Evolutionary conservation across 2,329 filamentous ascomycete species (phyloP), one percentile per base, ranked within the genome.

Genomic region (Aspergillus brasiliensis): DNA sequence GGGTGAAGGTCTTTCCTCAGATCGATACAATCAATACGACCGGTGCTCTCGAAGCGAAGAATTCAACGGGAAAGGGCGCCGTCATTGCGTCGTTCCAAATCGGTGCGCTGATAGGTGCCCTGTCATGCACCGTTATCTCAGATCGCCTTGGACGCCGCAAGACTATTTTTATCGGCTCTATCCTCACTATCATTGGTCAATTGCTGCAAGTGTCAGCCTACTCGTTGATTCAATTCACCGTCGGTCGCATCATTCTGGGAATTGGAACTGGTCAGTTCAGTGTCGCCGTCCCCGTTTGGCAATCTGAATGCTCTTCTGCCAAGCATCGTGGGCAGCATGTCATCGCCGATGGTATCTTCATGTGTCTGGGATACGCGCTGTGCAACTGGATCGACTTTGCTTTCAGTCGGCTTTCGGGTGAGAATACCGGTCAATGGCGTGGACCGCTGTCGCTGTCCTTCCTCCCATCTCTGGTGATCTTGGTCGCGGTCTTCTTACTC

Each of bases 361-460:
- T 81, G 58, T 76, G 73, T 37, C 77, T 67, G 15, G 67, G 67
- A 2, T 68, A 65, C 42, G 51, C 60, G 1, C 62, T 69, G 13
- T 65, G 63, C 52, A 68, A 81, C 69, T 80, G 81, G 81, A 71
- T 81, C 59, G 78, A 83, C 63, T 77, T 82, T 42, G 78, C 78
- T 1, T 81, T 83, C 62, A 82, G 31, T 34, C 31, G 31, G 5
- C 31, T 34, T 13, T 2, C 31, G 5, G 11, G 11, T 34, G 31
- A 34, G 11, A 34, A 34, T 34, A 34, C 31, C 31, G 31, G 31
- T 13, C 72, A 79, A 13, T 85, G 83, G 83, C 77, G 83, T 19
- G 80, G 84, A 54, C 83, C 83, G 0, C 80, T 86, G 47, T 81
- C 80, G 4, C 81, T 86, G 62, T 84, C 86, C 63, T 81, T 84